A percentile compares a stretch with the other conserved stretches of the same genome.
These are phyloP conservation scores for Penicillium pancosmium DNA, from an alignment of 495 filamentous ascomycete species.

Conservation along the genomic window DNA sequence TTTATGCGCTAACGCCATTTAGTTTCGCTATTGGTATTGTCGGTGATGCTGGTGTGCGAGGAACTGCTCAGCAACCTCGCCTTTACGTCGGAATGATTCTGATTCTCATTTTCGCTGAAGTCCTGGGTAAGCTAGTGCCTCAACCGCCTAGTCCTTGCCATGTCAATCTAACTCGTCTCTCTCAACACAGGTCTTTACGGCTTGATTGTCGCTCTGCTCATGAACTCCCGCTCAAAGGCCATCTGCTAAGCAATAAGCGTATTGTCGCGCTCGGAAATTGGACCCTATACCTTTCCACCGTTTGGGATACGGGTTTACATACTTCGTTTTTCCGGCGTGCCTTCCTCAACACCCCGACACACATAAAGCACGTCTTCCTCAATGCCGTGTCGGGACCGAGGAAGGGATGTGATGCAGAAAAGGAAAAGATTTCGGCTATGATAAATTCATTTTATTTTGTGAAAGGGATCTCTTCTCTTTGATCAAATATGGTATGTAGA, in stretches of 20 bases:
- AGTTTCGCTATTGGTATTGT: slow-evolving; percentile 98
- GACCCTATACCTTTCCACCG: slow-evolving; percentile 2
- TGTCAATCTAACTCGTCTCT: neutral
- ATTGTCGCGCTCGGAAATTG: slow-evolving; percentile 19
- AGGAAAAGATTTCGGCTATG: slow-evolving; percentile 26
- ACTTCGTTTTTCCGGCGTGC: slow-evolving; percentile 12
- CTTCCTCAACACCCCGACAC: slow-evolving; percentile 12
- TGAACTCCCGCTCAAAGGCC: slow-evolving; percentile 76
- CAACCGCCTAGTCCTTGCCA: neutral
- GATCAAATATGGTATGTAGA: slow-evolving; percentile 30
- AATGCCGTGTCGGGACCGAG: slow-evolving; percentile 9
- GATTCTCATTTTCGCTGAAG: slow-evolving; percentile 99
- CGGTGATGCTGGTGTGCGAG: slow-evolving; percentile 97
- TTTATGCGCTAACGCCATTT: slow-evolving; percentile 14
- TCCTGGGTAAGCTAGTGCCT: slow-evolving; percentile 69
- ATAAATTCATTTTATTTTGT: slow-evolving; percentile 26
- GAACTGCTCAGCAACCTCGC: slow-evolving; percentile 95
- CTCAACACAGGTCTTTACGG: slow-evolving; percentile 81
- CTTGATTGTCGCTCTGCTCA: slow-evolving; percentile 95
- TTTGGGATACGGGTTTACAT: slow-evolving; percentile 4
- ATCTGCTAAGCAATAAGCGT: slow-evolving; percentile 32
- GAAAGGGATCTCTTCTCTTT: slow-evolving; percentile 18
- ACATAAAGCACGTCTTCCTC: slow-evolving; percentile 13
- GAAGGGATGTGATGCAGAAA: slow-evolving; percentile 17
- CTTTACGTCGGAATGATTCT: slow-evolving; percentile 99